phyloP scores from a whole-genome alignment of 192 early-diverging fungal species.

The Backusella psychrophila region DNA sequence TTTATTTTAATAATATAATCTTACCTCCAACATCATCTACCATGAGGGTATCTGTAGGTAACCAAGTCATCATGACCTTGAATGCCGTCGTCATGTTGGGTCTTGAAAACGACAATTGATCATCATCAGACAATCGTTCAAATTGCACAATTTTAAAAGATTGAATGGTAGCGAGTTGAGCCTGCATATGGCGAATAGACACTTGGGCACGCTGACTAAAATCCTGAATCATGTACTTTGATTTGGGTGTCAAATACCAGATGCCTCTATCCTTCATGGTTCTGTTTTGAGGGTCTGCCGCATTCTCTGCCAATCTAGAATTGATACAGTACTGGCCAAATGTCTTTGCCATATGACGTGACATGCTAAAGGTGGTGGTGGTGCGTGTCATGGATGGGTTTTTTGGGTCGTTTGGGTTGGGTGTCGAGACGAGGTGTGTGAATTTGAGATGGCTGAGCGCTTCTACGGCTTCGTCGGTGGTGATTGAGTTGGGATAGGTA shows the following conservation, averaged over 20 bases:
- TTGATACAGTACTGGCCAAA: slow-evolving; percentile 53
- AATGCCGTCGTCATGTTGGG: slow-evolving; percentile 40
- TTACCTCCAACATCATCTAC: slow-evolving; percentile 22
- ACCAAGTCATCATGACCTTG: slow-evolving; percentile 37
- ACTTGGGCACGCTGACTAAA: slow-evolving; percentile 34
- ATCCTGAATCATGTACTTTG: slow-evolving; percentile 44
- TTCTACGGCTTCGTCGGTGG: slow-evolving; percentile 1
- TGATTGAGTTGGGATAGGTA: slow-evolving; percentile 3
- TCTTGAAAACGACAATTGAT: slow-evolving; percentile 43
- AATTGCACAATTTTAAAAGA: slow-evolving; percentile 15
- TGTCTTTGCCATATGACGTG: slow-evolving; percentile 51
- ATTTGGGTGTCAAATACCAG: slow-evolving; percentile 47
- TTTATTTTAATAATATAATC: not conserved
- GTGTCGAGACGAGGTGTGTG: slow-evolving; percentile 43
- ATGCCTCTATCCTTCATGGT: slow-evolving; percentile 46
- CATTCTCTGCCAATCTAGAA: slow-evolving; percentile 45
- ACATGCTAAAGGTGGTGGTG: slow-evolving; percentile 57
- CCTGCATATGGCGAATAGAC: slow-evolving; percentile 30
- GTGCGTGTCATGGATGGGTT: slow-evolving; percentile 41
- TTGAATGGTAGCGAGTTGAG: not conserved
- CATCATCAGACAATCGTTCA: slow-evolving; percentile 30
- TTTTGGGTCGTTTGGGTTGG: slow-evolving; percentile 45
- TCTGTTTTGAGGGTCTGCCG: slow-evolving; percentile 39
- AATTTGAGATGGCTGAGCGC: slow-evolving; percentile 9
- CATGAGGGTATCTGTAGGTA: slow-evolving; percentile 35